Conservation (phyloP, 768 basidiomycete species). For the Mycena polygramma region DNA sequence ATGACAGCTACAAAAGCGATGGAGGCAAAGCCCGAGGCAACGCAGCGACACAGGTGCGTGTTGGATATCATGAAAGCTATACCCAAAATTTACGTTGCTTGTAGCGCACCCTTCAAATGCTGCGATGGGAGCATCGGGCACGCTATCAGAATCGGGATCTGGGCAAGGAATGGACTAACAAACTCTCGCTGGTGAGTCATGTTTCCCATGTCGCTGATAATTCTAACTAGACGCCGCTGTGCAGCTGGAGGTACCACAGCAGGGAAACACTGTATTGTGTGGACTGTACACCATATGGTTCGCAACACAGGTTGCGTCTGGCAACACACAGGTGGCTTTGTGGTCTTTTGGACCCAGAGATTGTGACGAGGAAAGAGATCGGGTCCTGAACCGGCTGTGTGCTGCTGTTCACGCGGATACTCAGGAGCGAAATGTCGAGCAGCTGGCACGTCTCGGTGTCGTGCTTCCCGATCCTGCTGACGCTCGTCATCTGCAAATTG, state of each 20-base stretch:
- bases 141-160: neutral
- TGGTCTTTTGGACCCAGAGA: neutral
- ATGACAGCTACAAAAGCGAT: neutral
- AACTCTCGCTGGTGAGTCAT: neutral
- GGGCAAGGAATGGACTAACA: neutral
- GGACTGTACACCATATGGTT: neutral
- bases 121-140: slow-evolving; percentile 1
- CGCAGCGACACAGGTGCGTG: neutral
- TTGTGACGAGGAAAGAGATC: neutral
- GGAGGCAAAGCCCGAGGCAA: neutral
- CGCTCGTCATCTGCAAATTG: too few species aligned
- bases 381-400: too few species aligned
- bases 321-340: neutral
- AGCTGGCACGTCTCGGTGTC: too few species aligned
- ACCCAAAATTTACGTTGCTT: too few species aligned
- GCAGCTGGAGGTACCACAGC: neutral
- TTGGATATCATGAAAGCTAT: neutral
- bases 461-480: too few species aligned
- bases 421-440: too few species aligned
- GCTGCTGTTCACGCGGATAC: too few species aligned
- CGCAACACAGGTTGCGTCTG: neutral
- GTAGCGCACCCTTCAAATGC: slow-evolving; percentile 5
- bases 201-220: too few species aligned
- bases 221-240: too few species aligned
- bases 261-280: neutral